Evolutionary conservation across 257 asterid genomes (phyloP).

Genomic region (Galeopsis tetrahit): DNA sequence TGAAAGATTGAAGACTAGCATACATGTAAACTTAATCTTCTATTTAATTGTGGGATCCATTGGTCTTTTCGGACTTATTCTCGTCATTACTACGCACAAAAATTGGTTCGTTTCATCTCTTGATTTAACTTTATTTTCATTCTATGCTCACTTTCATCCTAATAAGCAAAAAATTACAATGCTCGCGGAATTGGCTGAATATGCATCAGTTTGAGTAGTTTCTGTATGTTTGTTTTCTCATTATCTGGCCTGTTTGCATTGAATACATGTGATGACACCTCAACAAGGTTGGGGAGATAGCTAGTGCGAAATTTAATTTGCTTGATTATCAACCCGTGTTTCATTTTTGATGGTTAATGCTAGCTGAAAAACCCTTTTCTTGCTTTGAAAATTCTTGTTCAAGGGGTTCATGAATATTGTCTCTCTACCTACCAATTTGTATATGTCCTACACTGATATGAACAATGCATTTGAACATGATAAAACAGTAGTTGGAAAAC

Average conservation of each 20-base stretch:
- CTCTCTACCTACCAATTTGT: neutral
- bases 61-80: constrained; percentile 94
- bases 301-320: neutral
- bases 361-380: constrained; percentile 21
- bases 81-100: constrained; percentile 76
- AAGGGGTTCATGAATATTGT: neutral
- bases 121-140: constrained; percentile 24
- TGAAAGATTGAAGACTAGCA: constrained; percentile 94
- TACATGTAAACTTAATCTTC: constrained; percentile 91
- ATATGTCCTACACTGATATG: constrained; percentile 3
- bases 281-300: constrained; percentile 1
- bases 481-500: neutral
- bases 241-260: neutral
- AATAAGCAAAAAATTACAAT: constrained; percentile 7
- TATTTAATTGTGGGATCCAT: constrained; percentile 84
- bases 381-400: neutral
- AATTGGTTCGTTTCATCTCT: constrained; percentile 62
- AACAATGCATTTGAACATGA: neutral
- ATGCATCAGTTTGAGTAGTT: constrained; percentile 10
- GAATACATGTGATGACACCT: constrained; percentile 6
- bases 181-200: constrained; percentile 20
- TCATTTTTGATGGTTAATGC: neutral
- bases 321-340: constrained; percentile 8
- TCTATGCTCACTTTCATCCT: constrained; percentile 26
- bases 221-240: constrained; percentile 16